A percentile compares a stretch with the other conserved stretches of the same genome.
Evolutionary conservation across 768 basidiomycete species (phyloP).

Genomic region (Lepiota venenata): DNA sequence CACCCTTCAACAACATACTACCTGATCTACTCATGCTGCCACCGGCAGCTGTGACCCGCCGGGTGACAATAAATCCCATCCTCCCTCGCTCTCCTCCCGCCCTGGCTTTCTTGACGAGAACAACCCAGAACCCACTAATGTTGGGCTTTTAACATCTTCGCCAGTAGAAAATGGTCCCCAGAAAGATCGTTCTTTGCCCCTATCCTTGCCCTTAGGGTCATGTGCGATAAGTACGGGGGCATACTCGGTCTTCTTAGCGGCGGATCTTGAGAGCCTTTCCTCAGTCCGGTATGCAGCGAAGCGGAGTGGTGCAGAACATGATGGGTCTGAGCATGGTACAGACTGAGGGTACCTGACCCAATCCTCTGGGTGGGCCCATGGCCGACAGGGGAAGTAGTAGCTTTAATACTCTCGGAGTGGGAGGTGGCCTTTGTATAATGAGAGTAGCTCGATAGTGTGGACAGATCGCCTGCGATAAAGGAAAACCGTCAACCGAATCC

Average conservation of each 20-base stretch:
- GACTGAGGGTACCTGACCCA: slow-evolving; percentile 8
- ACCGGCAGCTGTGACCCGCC: background rate
- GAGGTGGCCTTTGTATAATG: background rate
- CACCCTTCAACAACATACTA: slow-evolving; percentile 11
- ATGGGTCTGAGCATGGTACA: background rate
- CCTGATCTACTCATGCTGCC: slow-evolving; percentile 9
- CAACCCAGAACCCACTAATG: background rate
- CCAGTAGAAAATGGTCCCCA: slow-evolving; percentile 1
- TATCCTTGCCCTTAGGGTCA: background rate
- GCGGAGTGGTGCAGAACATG: slow-evolving; percentile 19
- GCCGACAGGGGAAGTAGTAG: background rate
- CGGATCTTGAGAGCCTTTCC: slow-evolving; percentile 12
- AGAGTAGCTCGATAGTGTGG: background rate
- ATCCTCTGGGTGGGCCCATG: background rate
- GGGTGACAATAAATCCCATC: background rate
- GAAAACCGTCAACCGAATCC: background rate
- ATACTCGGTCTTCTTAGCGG: slow-evolving; percentile 23
- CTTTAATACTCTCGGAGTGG: background rate
- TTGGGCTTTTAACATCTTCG: slow-evolving; percentile 5
- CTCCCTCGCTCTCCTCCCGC: slow-evolving; percentile 8
- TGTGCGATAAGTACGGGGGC: slow-evolving; percentile 21
- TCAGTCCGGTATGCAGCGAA: slow-evolving; percentile 22
- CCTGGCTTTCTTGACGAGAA: slow-evolving; percentile 2
- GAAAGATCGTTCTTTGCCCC: slow-evolving; percentile 1
- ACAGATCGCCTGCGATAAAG: background rate